Base-by-base conservation (phyloP, 345 rosid genomes). In the Arabidopsis thaliana region DNA sequence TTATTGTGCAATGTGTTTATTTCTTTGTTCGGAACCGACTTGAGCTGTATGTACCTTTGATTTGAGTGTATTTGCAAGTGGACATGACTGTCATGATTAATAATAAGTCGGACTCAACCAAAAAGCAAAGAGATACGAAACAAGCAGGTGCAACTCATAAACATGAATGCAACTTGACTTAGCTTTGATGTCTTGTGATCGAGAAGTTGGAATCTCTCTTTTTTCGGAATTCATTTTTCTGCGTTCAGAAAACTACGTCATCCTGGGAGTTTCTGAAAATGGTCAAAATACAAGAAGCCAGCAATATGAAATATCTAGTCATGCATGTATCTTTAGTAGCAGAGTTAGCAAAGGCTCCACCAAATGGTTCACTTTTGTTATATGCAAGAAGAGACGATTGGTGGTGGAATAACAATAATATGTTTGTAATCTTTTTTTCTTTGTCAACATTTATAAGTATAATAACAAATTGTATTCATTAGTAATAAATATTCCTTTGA, bases 31-130 rank as follows among this genome's bases (percentile, higher is more conserved):
- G 22, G 25, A 46, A 56, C 20, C 66, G 56, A 46, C 59, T 57
- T 65, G 51, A 56, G 48, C n/a, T 74, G 59, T 37, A 56, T 57
- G 51, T 16, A 37, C 66, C 23, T 65, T 65, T 59, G 42, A 12
- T 58, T 46, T 74, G 58, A 74, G 59, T 74, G 72, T 57, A 65
- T 74, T 57, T 65, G 66, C 51, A 36, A 45, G 66, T 65, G 62
- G 44, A 14, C 49, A 14, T 44, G 20, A 44, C 20, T 44, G 23
- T 42, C 73, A 30, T 46, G 24, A 16, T 16, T 46, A 42, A 28
- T 28, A 28, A 28, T 4, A 1, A 16, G 40, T 65, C 24, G 14
- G 14, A 32, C 56, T 48, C 11, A 30, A 33, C 44, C 44, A 65
- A 64, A 25, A 44, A n/a, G 53, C n/a, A 22, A 49, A 20, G 22